Evolutionary conservation across 345 rosid species (phyloP), one percentile per base, ranked within the genome.

Genomic region (Salix udensis): DNA sequence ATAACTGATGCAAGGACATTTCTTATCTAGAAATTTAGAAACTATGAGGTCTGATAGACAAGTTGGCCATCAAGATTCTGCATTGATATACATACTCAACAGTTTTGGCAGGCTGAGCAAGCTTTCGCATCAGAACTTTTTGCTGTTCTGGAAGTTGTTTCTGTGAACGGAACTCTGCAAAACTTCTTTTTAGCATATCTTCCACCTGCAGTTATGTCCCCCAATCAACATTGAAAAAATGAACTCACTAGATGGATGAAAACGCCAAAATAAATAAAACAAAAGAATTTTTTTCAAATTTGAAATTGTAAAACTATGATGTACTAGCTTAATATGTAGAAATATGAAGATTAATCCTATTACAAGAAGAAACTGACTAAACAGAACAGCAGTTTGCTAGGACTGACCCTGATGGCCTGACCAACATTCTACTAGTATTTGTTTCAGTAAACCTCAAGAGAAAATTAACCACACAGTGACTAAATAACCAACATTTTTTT

Each of bases 181-280:
- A 95, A 84, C 98, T 95, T 87, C 98, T 88, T 91, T 95, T 95
- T 86, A 95, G 75, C 99, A 95, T 95, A 77, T 95, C 99, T 87
- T 95, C 99, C 78, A 95, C 97, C 98, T 95, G 89, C 80, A 81
- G 23, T 82, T 68, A 73, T 26, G 67, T 30, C 64, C 28, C 68
- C 50, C 69, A 74, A 73, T 53, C 78, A 74, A 67, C 61, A 66
- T 26, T 9, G 65, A 55, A 60, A 67, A 62, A 68, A 26, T 71
- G 55, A 70, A 19, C 53, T 73, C 37, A 44, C 9, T 21, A 15
- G 52, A 75, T 48, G 42, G 18, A 58, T 7, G 10, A 28, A 40
- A 19, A 39, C 26, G 14, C 12, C 30, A 40, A 64, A n/a, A 28
- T 24, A 71, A 14, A 3, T 34, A 13, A 21, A 39, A 26, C 4